These are phyloP conservation scores for Kodamaea neixiangensis DNA, from an alignment of 805 yeast genomes.

Conservation along the genomic window DNA sequence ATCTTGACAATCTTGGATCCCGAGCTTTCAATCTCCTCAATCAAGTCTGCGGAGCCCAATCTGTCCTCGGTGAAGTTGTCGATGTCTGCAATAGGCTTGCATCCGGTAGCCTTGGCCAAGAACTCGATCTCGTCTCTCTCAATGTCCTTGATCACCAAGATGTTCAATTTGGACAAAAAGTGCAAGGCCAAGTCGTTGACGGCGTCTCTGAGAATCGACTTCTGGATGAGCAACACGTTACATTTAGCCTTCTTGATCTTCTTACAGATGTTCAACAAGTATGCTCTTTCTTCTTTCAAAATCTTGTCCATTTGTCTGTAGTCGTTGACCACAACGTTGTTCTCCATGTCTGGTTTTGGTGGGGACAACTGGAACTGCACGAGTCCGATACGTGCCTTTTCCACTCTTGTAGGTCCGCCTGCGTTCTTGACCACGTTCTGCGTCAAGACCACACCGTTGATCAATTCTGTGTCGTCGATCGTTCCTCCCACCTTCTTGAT, in stretches of 20 bases:
- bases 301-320: conserved; percentile 99
- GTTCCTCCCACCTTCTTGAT: conserved; percentile 97
- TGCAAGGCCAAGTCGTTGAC: conserved; percentile 94
- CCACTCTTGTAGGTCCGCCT: conserved; percentile 93
- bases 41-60: conserved; percentile 86
- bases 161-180: conserved; percentile 88
- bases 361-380: conserved; percentile 95
- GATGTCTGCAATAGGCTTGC: conserved; percentile 94
- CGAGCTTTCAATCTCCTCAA: conserved; percentile 87
- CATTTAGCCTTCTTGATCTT: conserved; percentile 96
- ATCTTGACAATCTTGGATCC: conserved; percentile 89
- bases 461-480: conserved; percentile 91
- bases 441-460: conserved; percentile 91
- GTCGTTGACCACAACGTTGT: conserved; percentile 94
- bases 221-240: conserved; percentile 86
- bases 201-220: conserved; percentile 92
- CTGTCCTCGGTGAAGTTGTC: conserved; percentile 92
- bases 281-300: conserved; percentile 95
- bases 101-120: conserved; percentile 78
- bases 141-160: conserved; percentile 91
- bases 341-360: conserved; percentile 97
- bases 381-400: conserved; percentile 87
- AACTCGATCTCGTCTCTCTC: conserved; percentile 97
- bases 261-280: conserved; percentile 90
- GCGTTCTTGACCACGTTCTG: conserved; percentile 88